These are phyloP conservation scores for Lunasporangiospora selenospora DNA, from an alignment of 192 early-diverging fungal genomes.

Conservation along the genomic window DNA sequence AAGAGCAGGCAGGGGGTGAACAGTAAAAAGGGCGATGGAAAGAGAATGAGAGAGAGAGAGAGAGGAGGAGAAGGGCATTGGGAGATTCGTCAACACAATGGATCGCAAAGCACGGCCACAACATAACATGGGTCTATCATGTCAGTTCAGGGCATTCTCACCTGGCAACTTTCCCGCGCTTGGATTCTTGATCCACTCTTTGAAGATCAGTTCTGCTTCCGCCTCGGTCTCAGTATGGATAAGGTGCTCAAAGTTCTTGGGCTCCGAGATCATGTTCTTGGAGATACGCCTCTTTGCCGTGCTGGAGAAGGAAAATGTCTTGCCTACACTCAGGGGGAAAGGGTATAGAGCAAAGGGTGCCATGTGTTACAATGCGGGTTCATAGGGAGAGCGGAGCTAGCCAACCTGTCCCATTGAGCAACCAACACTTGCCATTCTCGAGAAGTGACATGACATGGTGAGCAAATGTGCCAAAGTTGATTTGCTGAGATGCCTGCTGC, in stretches of 20 bases:
- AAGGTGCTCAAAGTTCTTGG: constrained; percentile 50
- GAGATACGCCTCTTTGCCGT: constrained; percentile 41
- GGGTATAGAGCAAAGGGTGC: too few relatives aligned
- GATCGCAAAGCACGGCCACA: neutral
- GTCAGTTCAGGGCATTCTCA: constrained; percentile 12
- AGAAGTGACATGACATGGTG: constrained; percentile 42
- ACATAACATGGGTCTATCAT: neutral
- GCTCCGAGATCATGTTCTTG: constrained; percentile 49
- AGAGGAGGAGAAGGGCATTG: neutral
- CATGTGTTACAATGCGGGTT: neutral
- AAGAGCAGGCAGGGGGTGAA: constrained; percentile 8
- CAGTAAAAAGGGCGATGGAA: neutral
- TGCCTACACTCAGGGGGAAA: too few relatives aligned
- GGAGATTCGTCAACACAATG: neutral
- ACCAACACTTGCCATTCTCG: constrained; percentile 44
- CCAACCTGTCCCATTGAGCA: neutral
- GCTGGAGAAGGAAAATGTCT: constrained; percentile 32
- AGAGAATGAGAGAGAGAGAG: neutral
- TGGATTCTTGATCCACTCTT: constrained; percentile 40
- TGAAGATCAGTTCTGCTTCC: constrained; percentile 47
- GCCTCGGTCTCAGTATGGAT: constrained; percentile 51
- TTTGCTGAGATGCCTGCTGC: constrained; percentile 34
- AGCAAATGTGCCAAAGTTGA: constrained; percentile 47
- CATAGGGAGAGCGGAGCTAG: neutral
- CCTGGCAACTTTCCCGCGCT: constrained; percentile 50